Conservation (phyloP, 2,329 filamentous ascomycete genomes). For the Cercospora zeae-maydis region DNA sequence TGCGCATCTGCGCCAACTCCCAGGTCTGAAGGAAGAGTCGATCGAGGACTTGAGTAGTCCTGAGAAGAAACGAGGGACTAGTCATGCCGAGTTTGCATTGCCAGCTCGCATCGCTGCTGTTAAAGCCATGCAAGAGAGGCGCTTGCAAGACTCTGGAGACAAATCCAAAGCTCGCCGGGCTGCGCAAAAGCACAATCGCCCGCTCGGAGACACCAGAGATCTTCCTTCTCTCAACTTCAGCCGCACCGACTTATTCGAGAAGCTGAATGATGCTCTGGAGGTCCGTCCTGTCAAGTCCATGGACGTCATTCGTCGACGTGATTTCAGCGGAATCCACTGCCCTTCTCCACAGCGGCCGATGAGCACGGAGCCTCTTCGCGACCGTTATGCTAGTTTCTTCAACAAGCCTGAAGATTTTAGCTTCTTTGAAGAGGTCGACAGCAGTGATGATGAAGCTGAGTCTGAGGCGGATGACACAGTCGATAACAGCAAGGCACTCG, state of each 20-base stretch:
- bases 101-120: conserved; percentile 36
- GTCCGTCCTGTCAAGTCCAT: conserved; percentile 39
- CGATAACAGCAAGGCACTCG: conserved; percentile 20
- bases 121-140: conserved; percentile 37
- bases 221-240: conserved; percentile 51
- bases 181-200: conserved; percentile 31
- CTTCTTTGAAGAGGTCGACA: conserved; percentile 24
- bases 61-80: conserved; percentile 26
- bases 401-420: conserved; percentile 41
- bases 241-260: conserved; percentile 45
- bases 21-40: conserved; percentile 49
- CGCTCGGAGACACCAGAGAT: conserved; percentile 39
- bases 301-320: conserved; percentile 34
- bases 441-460: conserved; percentile 24
- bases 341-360: conserved; percentile 38
- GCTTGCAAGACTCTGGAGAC: conserved; percentile 33
- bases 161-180: conserved; percentile 31
- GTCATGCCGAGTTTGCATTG: conserved; percentile 30
- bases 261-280: conserved; percentile 45
- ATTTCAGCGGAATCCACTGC: conserved; percentile 34
- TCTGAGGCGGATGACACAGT: conserved; percentile 16
- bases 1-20: conserved; percentile 34
- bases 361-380: conserved; percentile 40
- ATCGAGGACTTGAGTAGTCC: conserved; percentile 45
- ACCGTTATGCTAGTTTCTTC: conserved; percentile 47